phyloP scores from a whole-genome alignment of 1,139 yeast species.

The Groenewaldozyma auringiensis region DNA sequence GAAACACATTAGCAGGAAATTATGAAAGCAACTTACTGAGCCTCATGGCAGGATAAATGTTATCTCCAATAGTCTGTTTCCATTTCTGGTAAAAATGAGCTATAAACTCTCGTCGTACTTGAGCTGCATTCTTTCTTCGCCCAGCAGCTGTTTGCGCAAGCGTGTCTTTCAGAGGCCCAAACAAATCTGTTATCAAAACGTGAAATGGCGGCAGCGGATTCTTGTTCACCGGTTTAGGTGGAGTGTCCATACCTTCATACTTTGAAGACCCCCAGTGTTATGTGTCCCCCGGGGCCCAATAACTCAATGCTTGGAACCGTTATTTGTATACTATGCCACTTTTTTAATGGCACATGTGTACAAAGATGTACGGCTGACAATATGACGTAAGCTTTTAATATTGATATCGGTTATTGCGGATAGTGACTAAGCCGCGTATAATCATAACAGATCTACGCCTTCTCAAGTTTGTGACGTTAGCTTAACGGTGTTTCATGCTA shows the following conservation, averaged over 20 bases:
- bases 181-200: constrained; percentile 30
- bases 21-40: constrained; percentile 28
- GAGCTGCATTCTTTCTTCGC: constrained; percentile 19
- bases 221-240: constrained; percentile 27
- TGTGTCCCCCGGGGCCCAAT: too few species aligned
- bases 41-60: constrained; percentile 61
- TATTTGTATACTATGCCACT: too few species aligned
- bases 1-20: constrained; percentile 16
- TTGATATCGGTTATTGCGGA: neutral
- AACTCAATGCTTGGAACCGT: too few species aligned
- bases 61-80: constrained; percentile 58
- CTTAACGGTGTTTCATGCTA: too few species aligned
- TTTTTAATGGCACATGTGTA: too few species aligned
- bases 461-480: too few species aligned
- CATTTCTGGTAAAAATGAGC: constrained; percentile 50
- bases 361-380: too few species aligned
- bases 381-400: neutral
- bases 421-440: neutral
- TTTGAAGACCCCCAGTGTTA: too few species aligned
- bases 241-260: neutral
- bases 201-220: constrained; percentile 36
- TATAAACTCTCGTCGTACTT: constrained; percentile 31
- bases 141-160: constrained; percentile 14
- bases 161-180: constrained; percentile 21
- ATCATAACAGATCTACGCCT: too few species aligned